A percentile compares a stretch with the other conserved stretches of the same genome.
These are phyloP conservation scores for Globisporangium uncinulatum DNA, from an alignment of 352 stramenopile genomes.

Conservation along the genomic window DNA sequence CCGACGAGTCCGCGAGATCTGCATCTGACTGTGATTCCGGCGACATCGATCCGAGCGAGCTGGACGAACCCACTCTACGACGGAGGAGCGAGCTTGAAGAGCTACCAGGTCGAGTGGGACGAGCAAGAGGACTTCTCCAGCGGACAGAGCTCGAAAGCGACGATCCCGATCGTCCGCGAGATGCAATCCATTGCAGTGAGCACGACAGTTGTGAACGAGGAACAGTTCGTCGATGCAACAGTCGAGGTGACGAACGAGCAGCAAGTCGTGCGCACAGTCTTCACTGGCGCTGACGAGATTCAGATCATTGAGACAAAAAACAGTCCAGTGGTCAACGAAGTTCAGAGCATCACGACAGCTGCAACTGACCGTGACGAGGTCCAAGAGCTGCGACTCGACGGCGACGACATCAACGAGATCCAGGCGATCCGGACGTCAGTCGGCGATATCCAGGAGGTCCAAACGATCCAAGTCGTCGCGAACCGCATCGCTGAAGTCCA, in stretches of 20 bases:
- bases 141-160: slow-evolving; percentile 58
- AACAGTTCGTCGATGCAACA: slow-evolving; percentile 91
- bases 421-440: slow-evolving; percentile 84
- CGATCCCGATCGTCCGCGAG: slow-evolving; percentile 87
- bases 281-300: slow-evolving; percentile 83
- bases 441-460: slow-evolving; percentile 77
- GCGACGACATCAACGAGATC: slow-evolving; percentile 89
- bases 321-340: slow-evolving; percentile 75
- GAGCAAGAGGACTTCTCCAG: slow-evolving; percentile 73
- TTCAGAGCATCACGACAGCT: slow-evolving; percentile 90
- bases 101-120: slow-evolving; percentile 76
- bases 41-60: slow-evolving; percentile 69
- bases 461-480: slow-evolving; percentile 79
- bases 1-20: slow-evolving; percentile 60
- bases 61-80: slow-evolving; percentile 90
- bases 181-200: slow-evolving; percentile 84
- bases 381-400: slow-evolving; percentile 76
- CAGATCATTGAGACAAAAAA: slow-evolving; percentile 82
- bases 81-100: slow-evolving; percentile 81
- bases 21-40: slow-evolving; percentile 37
- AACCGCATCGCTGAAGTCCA: slow-evolving; percentile 75
- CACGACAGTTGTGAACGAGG: slow-evolving; percentile 85
- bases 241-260: slow-evolving; percentile 95
- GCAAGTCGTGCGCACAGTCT: slow-evolving; percentile 90
- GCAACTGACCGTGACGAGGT: slow-evolving; percentile 92